Base-by-base conservation (phyloP, 108 stramenopile species). In the Fragilariopsis cylindrus region DNA sequence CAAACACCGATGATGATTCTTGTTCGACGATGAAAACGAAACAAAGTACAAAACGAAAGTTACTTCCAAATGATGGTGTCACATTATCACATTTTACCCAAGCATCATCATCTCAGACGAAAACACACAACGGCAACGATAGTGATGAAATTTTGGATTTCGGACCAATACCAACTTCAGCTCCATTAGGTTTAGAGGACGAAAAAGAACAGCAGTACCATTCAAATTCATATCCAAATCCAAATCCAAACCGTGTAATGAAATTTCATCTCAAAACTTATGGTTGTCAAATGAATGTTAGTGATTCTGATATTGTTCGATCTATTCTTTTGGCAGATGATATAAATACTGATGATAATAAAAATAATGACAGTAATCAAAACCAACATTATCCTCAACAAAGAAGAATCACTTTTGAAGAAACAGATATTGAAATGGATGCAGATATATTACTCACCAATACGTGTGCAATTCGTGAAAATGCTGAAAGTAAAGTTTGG, bases 251-350 rank as follows among this genome's bases (percentile, higher is more conserved):
- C 76, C 85, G 64, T 30, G 30, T 30, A 30, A 30, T 30, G 30
- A 30, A 30, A 30, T 99, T 97, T 77, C 97, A 93, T 77, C 79
- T 99, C 46, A 93, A 98, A 85, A 99, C 98, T n/a, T 97, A 97
- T 77, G 99, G 99, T 0, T 99, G 99, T 84, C 97, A 98, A 80
- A 98, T 98, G 98, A 99, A 99, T 80, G 96, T 99, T 41, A 89
- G 87, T 74, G 99, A 99, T 72, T 85, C 89, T 16, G 98, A 98
- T 63, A 94, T 99, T 73, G 97, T 98, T 7, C 89, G 94, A 3
- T 87, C 91, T 48, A 77, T 98, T 4, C 76, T 98, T n/a, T 62
- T 90, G 45, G 65, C 81, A 55, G 75, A 81, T 8, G 82, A 12
- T 16, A 40, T 13, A 4, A 18, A 8, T 19, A 48, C 6, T 6